phyloP scores from a whole-genome alignment of 345 rosid species.

The Camelina laxa region DNA sequence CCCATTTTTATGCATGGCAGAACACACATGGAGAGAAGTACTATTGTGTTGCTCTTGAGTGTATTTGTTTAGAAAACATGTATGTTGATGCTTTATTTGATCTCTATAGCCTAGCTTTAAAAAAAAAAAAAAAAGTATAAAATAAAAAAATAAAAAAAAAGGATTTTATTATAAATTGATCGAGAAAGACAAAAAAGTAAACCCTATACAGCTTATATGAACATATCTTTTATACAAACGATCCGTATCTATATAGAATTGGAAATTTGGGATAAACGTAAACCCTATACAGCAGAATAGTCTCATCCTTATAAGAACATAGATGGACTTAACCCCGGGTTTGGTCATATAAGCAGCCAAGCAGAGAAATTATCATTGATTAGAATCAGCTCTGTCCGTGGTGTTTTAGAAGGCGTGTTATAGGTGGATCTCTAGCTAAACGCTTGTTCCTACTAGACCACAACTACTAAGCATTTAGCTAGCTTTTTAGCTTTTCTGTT shows the following conservation, averaged over 20 bases:
- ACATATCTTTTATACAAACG: no score
- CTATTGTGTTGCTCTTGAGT: constrained; percentile 8
- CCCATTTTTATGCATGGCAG: background rate
- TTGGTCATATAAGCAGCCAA: no score
- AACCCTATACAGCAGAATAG: no score
- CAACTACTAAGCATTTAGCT: background rate
- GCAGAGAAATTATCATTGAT: no score
- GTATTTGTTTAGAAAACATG: constrained; percentile 27
- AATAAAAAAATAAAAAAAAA: background rate
- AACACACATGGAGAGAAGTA: background rate
- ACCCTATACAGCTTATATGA: no score
- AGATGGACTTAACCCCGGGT: no score
- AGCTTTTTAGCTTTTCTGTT: background rate
- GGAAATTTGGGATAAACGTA: no score
- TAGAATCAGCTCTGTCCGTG: no score
- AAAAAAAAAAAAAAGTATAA: no score
- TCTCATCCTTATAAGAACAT: no score
- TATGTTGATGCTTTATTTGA: background rate
- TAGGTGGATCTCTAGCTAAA: background rate
- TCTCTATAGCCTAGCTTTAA: background rate
- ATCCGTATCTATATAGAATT: no score
- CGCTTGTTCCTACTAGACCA: background rate
- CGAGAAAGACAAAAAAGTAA: background rate
- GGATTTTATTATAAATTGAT: background rate
- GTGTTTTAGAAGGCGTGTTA: background rate